Base-by-base conservation (phyloP, 129 eudicot genomes). In the Tagetes erecta region DNA sequence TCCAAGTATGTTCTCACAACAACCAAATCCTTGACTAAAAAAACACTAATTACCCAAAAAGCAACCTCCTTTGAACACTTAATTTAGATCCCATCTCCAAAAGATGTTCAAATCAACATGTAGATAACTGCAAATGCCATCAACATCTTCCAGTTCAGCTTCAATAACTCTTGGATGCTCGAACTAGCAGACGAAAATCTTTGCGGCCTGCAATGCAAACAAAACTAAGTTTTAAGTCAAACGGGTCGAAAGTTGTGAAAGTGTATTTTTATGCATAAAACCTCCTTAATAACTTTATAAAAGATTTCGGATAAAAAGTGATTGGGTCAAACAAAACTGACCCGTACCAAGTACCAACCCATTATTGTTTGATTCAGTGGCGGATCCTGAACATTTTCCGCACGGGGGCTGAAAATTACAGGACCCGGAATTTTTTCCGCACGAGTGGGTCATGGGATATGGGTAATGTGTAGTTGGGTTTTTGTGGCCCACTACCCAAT, bases 191-290 rank as follows among this genome's bases (percentile, higher is more conserved):
- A 66, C 50, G 84, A 50, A 57, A 49, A 5, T 55, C 50, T 42
- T 80, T 86, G 92, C 41, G 81, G 85, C 82, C 92, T 87, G 79
- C 59, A 79, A 70, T 35, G 60, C 47, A 71, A 55, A 42, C 8
- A 50, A 31, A 31, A 39, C 8, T 9, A 30, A 7, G 5, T 3
- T 14, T 76, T 66, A 53, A 52, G 13, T 10, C 13, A 9, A 8
- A 8, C 13, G 11, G 4, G 52, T 67, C 67, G 8, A 3, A 62
- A 4, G 1, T 35, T 13, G 45, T 5, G 4, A 62, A 59, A 59
- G n/a, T 59, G 13, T 31, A 35, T 59, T 59, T 10, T 5, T 56
- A 59, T 58, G 40, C 40, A 33, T 58, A 58, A 8, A 58, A 3
- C n/a, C 65, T 58, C 13, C 38, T 9, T 8, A 34, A 31, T 2